These are phyloP conservation scores for Daldinia loculata DNA, from an alignment of 495 filamentous ascomycete species.

Conservation along the genomic window DNA sequence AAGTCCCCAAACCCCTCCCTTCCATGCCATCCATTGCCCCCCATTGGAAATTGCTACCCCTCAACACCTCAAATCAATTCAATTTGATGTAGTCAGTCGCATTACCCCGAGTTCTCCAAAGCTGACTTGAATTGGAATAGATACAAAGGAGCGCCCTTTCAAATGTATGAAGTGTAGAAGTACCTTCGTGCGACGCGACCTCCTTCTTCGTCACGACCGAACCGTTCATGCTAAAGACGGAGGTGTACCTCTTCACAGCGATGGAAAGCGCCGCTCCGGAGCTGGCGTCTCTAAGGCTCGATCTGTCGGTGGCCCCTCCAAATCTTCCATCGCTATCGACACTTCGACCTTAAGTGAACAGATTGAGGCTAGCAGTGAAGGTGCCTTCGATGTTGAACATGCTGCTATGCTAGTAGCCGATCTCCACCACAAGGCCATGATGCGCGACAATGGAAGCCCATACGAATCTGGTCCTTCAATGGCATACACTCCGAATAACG, in stretches of 20 bases:
- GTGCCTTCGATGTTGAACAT: slow-evolving; percentile 96
- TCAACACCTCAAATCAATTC: slow-evolving; percentile 29
- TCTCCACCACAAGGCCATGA: slow-evolving; percentile 95
- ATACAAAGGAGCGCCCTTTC: slow-evolving; percentile 98
- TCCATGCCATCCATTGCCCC: slow-evolving; percentile 12
- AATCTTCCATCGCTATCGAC: slow-evolving; percentile 85
- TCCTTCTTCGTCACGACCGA: slow-evolving; percentile 95
- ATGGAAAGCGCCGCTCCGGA: slow-evolving; percentile 86
- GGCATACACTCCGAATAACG: slow-evolving; percentile 74
- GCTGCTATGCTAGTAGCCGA: slow-evolving; percentile 99
- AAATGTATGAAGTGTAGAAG: slow-evolving; percentile 98
- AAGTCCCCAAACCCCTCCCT: slow-evolving; percentile 34
- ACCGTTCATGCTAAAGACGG: slow-evolving; percentile 99
- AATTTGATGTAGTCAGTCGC: slow-evolving; percentile 1
- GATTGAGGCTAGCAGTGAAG: slow-evolving; percentile 92
- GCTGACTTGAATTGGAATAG: slow-evolving; percentile 57
- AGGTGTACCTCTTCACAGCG: slow-evolving; percentile 91
- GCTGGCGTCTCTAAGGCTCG: slow-evolving; percentile 70
- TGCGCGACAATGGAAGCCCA: slow-evolving; percentile 62
- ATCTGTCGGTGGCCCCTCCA: slow-evolving; percentile 72
- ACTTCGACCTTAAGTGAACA: slow-evolving; percentile 85
- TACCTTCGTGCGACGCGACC: slow-evolving; percentile 96
- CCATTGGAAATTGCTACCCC: slow-evolving; percentile 35
- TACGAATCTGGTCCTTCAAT: slow-evolving; percentile 77
- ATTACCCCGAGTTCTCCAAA: slow-evolving; percentile 15